A percentile compares a stretch with the other conserved stretches of the same genome.
These are phyloP conservation scores for Anethum foeniculum DNA, from an alignment of 140 eudicot species.

Conservation along the genomic window DNA sequence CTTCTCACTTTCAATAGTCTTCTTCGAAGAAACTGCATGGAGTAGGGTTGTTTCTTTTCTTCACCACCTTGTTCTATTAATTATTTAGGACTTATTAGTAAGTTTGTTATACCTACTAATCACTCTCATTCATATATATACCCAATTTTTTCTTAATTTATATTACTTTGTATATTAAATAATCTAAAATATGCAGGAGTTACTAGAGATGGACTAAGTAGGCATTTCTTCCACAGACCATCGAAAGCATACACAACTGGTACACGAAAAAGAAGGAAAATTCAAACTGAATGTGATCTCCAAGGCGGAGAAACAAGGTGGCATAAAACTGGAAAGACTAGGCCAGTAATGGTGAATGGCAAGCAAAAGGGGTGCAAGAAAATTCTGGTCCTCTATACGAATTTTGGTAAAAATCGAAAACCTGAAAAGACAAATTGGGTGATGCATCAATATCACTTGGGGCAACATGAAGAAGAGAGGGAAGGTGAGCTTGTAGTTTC, in stretches of 20 bases:
- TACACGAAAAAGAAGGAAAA: conserved; percentile 48
- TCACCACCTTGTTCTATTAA: background rate
- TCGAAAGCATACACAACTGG: conserved; percentile 67
- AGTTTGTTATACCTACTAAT: conserved; percentile 36
- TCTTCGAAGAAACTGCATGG: background rate
- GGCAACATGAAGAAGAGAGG: conserved; percentile 52
- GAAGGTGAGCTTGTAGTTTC: conserved; percentile 64
- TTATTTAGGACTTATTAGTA: background rate
- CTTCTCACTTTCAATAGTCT: conserved; percentile 1
- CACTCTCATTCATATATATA: conserved; percentile 31
- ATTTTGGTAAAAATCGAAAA: conserved; percentile 47
- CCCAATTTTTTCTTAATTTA: conserved; percentile 6
- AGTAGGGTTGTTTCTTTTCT: background rate
- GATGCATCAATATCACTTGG: conserved; percentile 65
- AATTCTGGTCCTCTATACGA: conserved; percentile 47
- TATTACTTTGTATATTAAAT: background rate
- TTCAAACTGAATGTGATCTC: conserved; percentile 49
- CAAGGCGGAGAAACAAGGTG: conserved; percentile 55
- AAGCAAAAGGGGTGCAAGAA: conserved; percentile 59
- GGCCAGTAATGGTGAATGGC: conserved; percentile 55
- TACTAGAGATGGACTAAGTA: conserved; percentile 51
- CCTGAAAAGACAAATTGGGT: conserved; percentile 73
- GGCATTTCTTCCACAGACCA: conserved; percentile 70
- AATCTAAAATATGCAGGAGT: conserved; percentile 29
- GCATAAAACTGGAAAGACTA: conserved; percentile 64